These are phyloP conservation scores for Saturnispora saitoi DNA, from an alignment of 805 yeast species.

Conservation along the genomic window DNA sequence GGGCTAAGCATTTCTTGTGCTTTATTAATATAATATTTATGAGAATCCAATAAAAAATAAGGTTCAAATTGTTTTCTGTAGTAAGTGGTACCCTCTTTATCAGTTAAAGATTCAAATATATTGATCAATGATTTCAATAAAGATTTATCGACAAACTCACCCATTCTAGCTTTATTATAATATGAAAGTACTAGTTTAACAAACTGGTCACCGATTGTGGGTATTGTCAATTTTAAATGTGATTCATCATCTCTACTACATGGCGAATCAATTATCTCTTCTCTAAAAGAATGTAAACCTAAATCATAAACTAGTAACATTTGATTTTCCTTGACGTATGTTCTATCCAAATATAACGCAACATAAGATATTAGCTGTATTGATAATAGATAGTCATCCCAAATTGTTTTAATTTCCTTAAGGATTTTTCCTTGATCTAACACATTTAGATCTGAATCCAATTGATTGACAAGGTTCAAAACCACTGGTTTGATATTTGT, in stretches of 20 bases:
- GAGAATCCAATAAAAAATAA: conserved; percentile 44
- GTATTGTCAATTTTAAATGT: conserved; percentile 13
- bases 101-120: conserved; percentile 64
- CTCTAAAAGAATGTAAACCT: conserved; percentile 62
- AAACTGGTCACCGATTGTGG: conserved; percentile 40
- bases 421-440: conserved; percentile 21
- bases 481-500: conserved; percentile 20
- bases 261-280: conserved; percentile 44
- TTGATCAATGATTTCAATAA: conserved; percentile 51
- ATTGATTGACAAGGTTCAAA: conserved; percentile 3
- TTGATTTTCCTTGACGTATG: conserved; percentile 62
- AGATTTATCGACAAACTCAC: conserved; percentile 47
- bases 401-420: conserved; percentile 33
- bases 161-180: conserved; percentile 46
- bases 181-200: conserved; percentile 45
- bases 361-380: conserved; percentile 80
- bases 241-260: conserved; percentile 19
- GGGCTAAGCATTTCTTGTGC: conserved; percentile 25
- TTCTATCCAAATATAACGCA: conserved; percentile 78
- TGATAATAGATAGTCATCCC: conserved; percentile 66
- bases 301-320: conserved; percentile 61
- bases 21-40: conserved; percentile 42
- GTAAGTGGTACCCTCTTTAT: conserved; percentile 49
- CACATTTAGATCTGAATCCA: conserved; percentile 13
- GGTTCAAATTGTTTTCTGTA: conserved; percentile 65